These are phyloP conservation scores for Balamuthia mandrillaris DNA, from an alignment of 208 protist species.

Conservation along the genomic window DNA sequence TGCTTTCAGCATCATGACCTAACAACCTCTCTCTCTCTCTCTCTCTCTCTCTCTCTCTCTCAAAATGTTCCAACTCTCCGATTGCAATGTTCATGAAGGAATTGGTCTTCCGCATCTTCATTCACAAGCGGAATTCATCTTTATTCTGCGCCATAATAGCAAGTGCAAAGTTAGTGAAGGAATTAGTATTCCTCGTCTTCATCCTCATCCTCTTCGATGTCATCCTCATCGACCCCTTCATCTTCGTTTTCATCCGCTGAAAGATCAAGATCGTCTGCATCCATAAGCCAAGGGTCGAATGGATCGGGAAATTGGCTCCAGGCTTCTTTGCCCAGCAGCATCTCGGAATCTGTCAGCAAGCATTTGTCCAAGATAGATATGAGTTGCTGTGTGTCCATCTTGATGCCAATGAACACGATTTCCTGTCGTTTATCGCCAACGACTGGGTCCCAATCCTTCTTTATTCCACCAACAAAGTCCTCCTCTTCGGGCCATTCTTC, in stretches of 20 bases:
- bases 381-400: conserved; percentile 43
- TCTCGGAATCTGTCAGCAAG: conserved; percentile 65
- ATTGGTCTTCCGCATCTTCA: too few relatives aligned
- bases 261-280: conserved; percentile 16
- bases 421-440: conserved; percentile 67
- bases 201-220: conserved; percentile 17
- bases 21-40: too few relatives aligned
- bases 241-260: neutral
- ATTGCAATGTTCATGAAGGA: too few relatives aligned
- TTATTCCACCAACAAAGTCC: neutral
- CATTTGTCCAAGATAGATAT: conserved; percentile 57
- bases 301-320: conserved; percentile 57
- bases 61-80: too few relatives aligned
- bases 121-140: too few relatives aligned
- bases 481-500: conserved; percentile 41
- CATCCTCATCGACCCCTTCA: neutral
- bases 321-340: conserved; percentile 26
- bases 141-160: too few relatives aligned
- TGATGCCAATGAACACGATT: conserved; percentile 69
- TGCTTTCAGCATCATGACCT: too few relatives aligned
- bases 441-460: conserved; percentile 17
- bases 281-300: conserved; percentile 17
- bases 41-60: too few relatives aligned
- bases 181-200: conserved; percentile 44
- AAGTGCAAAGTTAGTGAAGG: too few relatives aligned